Base-by-base conservation (phyloP, 106 monocot species). In the Gastrodia elata region DNA sequence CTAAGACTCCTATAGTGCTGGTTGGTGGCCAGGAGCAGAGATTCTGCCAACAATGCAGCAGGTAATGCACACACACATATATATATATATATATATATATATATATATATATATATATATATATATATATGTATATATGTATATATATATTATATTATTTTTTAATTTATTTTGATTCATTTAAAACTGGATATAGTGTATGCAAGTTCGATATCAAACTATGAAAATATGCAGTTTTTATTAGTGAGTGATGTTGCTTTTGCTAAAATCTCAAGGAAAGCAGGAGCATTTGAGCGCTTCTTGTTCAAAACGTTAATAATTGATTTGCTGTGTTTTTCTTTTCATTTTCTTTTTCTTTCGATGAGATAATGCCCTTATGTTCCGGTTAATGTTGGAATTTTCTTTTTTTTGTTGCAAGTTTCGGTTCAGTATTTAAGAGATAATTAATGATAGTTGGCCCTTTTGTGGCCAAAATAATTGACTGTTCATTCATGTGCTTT, bases 11-110 rank as follows among this genome's bases (percentile, higher is more conserved):
- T 15, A 70, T 81, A 11, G 87, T 87, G 39, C 18, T 87, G 42
- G 73, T 87, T 22, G 80, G 83, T 7, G 83, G 87, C 1, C 77
- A 80, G 64, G 83, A 87, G 61, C 83, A 80, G 73, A 70, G 87
- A 25, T 87, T 87, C 75, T 87, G 87, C 70, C 87, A 87, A 61
- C 87, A 87, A 72, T 87, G 87, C 34, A 87, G 87, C 72, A 76
- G 87, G 87, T 87, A 87, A 71, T 73, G 32, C 37, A 41, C 0
- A n/a, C 8, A 25, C 10, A 24, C 27, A 24, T n/a, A n/a, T n/a
- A 6, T n/a, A 30, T 64, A 2, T n/a, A 57, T 20, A 22, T 57
- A 16, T 15, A 44, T 44, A 11, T 1, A 0, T 44, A 15, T 11
- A 44, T 11, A 11, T 44, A 8, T 42, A 42, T 42, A 42, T 42